A percentile compares a stretch with the other conserved stretches of the same genome.
Evolutionary conservation across 805 yeast genomes (phyloP).

Genomic region (Cyberlindnera euphorbiae): DNA sequence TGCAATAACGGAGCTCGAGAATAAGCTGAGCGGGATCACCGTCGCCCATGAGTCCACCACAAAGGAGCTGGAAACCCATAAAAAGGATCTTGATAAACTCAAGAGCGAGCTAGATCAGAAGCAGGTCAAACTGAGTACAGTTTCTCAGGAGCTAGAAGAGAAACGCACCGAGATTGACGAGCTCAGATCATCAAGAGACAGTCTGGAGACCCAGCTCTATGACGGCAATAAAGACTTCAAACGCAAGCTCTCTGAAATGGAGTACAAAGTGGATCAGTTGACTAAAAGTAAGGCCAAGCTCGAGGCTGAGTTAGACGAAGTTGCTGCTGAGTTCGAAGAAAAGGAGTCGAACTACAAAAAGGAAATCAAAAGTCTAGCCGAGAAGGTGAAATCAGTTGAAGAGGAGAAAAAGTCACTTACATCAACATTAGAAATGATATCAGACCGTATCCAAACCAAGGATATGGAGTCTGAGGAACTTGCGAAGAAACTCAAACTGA

Average conservation of each 20-base stretch:
- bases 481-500: conserved; percentile 11
- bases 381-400: conserved; percentile 23
- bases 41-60: not conserved
- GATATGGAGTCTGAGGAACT: conserved; percentile 21
- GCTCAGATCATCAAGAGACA: conserved; percentile 1
- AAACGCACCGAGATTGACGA: conserved; percentile 1
- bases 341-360: conserved; percentile 27
- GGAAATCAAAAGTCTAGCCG: conserved; percentile 23
- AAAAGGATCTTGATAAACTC: conserved; percentile 1
- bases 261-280: conserved; percentile 7
- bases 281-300: conserved; percentile 3
- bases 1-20: not conserved
- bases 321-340: conserved; percentile 25
- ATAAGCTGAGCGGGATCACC: conserved; percentile 2
- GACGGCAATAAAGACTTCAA: conserved; percentile 2
- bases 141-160: conserved; percentile 1
- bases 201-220: conserved; percentile 3
- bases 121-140: not conserved
- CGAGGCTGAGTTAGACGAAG: conserved; percentile 25
- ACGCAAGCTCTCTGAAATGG: conserved; percentile 1
- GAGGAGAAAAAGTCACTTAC: conserved; percentile 31
- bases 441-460: conserved; percentile 28
- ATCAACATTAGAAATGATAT: conserved; percentile 29
- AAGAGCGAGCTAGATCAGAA: conserved; percentile 3
- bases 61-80: conserved; percentile 7